These are phyloP conservation scores for Fusarium beomiforme DNA, from an alignment of 2,329 filamentous ascomycete species.

Conservation along the genomic window DNA sequence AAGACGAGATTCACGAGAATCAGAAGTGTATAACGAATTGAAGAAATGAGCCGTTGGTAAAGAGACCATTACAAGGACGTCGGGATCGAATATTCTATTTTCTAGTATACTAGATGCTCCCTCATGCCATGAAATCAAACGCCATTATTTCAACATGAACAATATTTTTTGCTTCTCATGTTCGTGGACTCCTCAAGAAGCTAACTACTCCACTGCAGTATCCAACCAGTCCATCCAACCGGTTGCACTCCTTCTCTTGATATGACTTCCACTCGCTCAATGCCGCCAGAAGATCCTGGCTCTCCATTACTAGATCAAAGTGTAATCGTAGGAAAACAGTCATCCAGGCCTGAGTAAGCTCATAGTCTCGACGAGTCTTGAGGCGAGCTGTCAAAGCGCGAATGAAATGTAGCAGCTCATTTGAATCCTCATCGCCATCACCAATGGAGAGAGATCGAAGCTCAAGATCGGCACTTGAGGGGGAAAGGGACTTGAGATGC, in stretches of 20 bases:
- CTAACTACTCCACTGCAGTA: constrained; percentile 88
- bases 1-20: constrained; percentile 19
- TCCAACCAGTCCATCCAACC: constrained; percentile 80
- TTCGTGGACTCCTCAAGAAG: constrained; percentile 75
- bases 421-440: constrained; percentile 59
- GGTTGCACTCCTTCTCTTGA: constrained; percentile 75
- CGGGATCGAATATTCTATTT: constrained; percentile 14
- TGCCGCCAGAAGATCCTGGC: constrained; percentile 63
- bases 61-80: neutral
- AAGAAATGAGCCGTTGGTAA: constrained; percentile 21
- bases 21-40: constrained; percentile 16
- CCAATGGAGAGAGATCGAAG: constrained; percentile 78
- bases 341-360: constrained; percentile 98
- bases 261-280: constrained; percentile 76
- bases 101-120: constrained; percentile 13
- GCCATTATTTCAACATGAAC: constrained; percentile 11
- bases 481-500: constrained; percentile 82
- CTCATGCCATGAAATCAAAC: constrained; percentile 19
- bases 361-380: constrained; percentile 80
- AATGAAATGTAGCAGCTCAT: constrained; percentile 84
- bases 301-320: constrained; percentile 65
- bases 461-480: constrained; percentile 88
- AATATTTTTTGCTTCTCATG: constrained; percentile 46
- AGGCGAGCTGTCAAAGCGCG: constrained; percentile 79
- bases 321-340: constrained; percentile 89